Percentiles rank a stretch among this genome's conserved stretches.
These are phyloP conservation scores for Lachancea fermentati DNA, from an alignment of 805 yeast genomes.

Conservation along the genomic window DNA sequence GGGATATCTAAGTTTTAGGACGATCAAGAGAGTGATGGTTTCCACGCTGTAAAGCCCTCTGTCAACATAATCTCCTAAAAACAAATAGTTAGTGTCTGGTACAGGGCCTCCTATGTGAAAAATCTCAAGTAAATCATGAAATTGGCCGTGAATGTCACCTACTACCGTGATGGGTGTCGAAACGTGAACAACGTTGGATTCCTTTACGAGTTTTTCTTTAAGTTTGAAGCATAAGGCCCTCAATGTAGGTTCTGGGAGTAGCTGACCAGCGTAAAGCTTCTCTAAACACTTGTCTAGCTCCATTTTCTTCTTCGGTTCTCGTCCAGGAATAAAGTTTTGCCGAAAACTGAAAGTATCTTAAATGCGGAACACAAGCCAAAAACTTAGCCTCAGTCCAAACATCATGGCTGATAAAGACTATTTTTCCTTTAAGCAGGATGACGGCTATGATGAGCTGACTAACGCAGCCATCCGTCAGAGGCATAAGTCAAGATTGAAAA, in stretches of 20 bases:
- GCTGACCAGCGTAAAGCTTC: constrained; percentile 53
- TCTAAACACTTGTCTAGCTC: constrained; percentile 72
- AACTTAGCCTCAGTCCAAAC: not conserved
- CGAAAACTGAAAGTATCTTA: not conserved
- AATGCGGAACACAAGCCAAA: not conserved
- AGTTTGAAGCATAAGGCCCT: constrained; percentile 72
- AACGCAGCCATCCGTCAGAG: not conserved
- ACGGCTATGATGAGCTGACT: constrained; percentile 3
- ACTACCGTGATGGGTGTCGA: constrained; percentile 88
- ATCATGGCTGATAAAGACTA: constrained; percentile 9
- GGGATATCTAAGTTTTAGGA: constrained; percentile 85
- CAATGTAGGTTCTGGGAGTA: constrained; percentile 65
- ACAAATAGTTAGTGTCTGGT: constrained; percentile 89
- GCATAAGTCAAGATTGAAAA: constrained; percentile 3
- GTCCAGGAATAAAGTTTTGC: not conserved
- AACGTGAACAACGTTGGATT: constrained; percentile 82
- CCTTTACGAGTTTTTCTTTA: constrained; percentile 72
- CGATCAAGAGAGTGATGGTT: constrained; percentile 77
- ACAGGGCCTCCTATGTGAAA: constrained; percentile 90
- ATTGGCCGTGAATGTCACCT: constrained; percentile 97
- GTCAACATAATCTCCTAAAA: constrained; percentile 94
- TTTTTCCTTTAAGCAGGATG: constrained; percentile 9
- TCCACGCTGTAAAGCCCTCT: constrained; percentile 92
- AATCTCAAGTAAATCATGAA: constrained; percentile 86
- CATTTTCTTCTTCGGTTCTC: constrained; percentile 14